Evolutionary conservation across 495 filamentous ascomycete genomes (phyloP), one percentile per base, ranked within the genome.

Genomic region (Aspergillus sclerotioniger): DNA sequence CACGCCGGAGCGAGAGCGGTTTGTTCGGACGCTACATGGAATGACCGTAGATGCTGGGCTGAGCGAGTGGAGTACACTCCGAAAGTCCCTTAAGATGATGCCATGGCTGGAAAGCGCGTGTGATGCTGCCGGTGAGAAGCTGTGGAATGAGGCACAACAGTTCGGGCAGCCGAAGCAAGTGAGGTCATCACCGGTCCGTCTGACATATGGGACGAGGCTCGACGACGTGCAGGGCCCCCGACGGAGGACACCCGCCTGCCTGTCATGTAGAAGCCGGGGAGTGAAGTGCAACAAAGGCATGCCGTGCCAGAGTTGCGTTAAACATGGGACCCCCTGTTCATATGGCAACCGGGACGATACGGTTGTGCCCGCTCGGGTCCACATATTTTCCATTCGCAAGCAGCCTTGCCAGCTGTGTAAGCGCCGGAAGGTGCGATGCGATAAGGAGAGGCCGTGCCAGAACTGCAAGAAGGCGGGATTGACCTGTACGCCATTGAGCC

Each of bases 61-160:
- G 31, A 1, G 1, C 4, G 12, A 19, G n/a, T 54, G 52, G 52
- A 15, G 25, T 2, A 7, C n/a, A 17, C 20, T 44, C n/a, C 25
- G 39, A 31, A 10, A 16, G 2, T 7, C 28, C 0, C 54, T 57
- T 21, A 35, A 20, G 17, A 19, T 16, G 6, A 17, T 57, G 13
- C 13, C 41, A 2, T 57, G 54, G 54, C 31, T 57, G 2, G 32
- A 49, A 45, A 48, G 54, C 12, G 54, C 54, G 0, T 57, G 54
- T 25, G 54, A 57, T 31, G 50, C 15, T 16, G 45, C 54, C 0
- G 54, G 54, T 0, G 44, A 57, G 33, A 35, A 50, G 16, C 17
- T 57, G 1, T 57, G 54, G 54, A 44, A 49, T 4, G 44, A 57
- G n/a, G 29, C 28, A 0, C 28, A 33, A 12, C 8, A 10, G 10